A percentile compares a stretch with the other conserved stretches of the same genome.
Evolutionary conservation across 805 yeast genomes (phyloP).

Genomic region (Cyberlindnera misumaiensis): DNA sequence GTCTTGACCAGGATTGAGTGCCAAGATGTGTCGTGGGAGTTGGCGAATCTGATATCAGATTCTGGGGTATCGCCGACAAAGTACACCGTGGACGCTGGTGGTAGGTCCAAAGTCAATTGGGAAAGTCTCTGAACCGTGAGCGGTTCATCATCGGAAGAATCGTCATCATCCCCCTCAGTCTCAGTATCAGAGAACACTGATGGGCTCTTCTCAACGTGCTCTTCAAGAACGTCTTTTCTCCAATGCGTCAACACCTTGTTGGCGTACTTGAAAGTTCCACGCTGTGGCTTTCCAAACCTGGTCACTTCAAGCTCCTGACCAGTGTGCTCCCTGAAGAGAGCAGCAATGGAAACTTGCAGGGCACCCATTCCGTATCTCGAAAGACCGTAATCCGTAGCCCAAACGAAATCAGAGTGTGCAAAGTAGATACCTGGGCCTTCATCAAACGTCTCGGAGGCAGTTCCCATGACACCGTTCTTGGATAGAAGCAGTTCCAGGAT

Average conservation of each 20-base stretch:
- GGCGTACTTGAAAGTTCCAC: slow-evolving; percentile 80
- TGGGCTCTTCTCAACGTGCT: slow-evolving; percentile 49
- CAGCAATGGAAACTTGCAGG: slow-evolving; percentile 79
- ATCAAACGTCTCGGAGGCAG: slow-evolving; percentile 58
- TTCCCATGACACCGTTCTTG: slow-evolving; percentile 79
- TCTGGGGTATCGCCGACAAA: slow-evolving; percentile 91
- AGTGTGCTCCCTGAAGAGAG: slow-evolving; percentile 77
- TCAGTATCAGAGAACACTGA: slow-evolving; percentile 24
- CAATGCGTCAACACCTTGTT: slow-evolving; percentile 68
- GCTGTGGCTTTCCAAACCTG: slow-evolving; percentile 85
- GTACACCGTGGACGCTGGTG: slow-evolving; percentile 81
- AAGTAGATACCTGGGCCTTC: slow-evolving; percentile 81
- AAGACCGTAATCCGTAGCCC: slow-evolving; percentile 84
- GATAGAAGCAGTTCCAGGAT: slow-evolving; percentile 74
- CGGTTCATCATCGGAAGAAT: slow-evolving; percentile 34
- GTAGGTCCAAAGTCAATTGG: slow-evolving; percentile 47
- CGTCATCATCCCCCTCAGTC: slow-evolving; percentile 21
- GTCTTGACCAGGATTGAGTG: slow-evolving; percentile 79
- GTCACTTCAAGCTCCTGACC: slow-evolving; percentile 75
- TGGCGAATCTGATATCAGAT: slow-evolving; percentile 81
- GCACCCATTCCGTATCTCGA: slow-evolving; percentile 95
- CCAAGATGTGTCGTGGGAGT: slow-evolving; percentile 82
- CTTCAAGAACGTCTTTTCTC: slow-evolving; percentile 74
- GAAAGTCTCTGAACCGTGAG: slow-evolving; percentile 39
- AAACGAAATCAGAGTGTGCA: slow-evolving; percentile 87